A percentile compares a stretch with the other conserved stretches of the same genome.
Evolutionary conservation across 2,329 filamentous ascomycete species (phyloP).

Genomic region (Xylaria sp.): DNA sequence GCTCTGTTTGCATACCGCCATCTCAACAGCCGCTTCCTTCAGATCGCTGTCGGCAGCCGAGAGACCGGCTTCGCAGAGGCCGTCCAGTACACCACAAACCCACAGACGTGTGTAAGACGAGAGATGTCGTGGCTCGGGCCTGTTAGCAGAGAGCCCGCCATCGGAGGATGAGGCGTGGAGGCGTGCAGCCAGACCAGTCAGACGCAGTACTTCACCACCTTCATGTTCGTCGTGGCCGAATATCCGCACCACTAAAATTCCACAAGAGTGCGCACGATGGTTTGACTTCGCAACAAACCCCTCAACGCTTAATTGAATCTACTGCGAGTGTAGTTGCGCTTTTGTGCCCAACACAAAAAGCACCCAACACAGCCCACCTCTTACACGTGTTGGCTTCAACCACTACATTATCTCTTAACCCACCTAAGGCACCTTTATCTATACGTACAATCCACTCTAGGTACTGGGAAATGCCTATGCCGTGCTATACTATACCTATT

Average conservation of each 20-base stretch:
- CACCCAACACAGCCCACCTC: conserved; percentile 27
- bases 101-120: conserved; percentile 9
- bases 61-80: conserved; percentile 28
- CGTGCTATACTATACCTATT: neutral
- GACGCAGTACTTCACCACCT: conserved; percentile 24
- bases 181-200: conserved; percentile 27
- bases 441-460: neutral
- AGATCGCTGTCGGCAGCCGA: conserved; percentile 25
- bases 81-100: conserved; percentile 9
- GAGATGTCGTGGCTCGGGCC: conserved; percentile 33
- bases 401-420: neutral
- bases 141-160: conserved; percentile 33
- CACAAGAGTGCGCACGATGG: conserved; percentile 18
- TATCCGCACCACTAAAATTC: conserved; percentile 24
- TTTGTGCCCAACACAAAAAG: conserved; percentile 29
- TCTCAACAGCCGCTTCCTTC: conserved; percentile 26
- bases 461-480: neutral
- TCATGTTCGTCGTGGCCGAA: conserved; percentile 20
- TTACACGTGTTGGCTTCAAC: conserved; percentile 19
- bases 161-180: conserved; percentile 37
- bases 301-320: neutral
- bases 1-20: conserved; percentile 34
- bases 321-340: conserved; percentile 8
- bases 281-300: conserved; percentile 14
- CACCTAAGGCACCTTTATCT: neutral